Evolutionary conservation across 176 grass and related monocot species (phyloP), one percentile per base, ranked within the genome.

Genomic region (Phragmites australis): DNA sequence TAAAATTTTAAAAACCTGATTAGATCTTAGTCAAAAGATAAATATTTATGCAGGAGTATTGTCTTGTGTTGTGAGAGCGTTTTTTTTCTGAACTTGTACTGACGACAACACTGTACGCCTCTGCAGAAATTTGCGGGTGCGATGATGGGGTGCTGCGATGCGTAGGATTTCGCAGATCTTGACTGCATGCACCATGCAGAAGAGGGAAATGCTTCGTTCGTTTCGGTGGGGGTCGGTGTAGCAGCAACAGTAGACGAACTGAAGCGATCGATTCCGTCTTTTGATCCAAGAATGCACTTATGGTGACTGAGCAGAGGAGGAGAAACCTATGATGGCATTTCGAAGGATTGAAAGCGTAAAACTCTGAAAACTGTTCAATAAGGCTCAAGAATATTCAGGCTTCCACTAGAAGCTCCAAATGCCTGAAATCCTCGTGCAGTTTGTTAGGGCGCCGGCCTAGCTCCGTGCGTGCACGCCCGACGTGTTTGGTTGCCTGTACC

Each of bases 131-230:
- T 83, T 23, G 82, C 87, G 67, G 58, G 67, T 39, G 80, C 74
- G 77, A 89, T 85, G 77, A 89, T 89, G 87, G 16, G 21, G 17
- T 9, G 26, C 60, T 44, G 55, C 22, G 37, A 57, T 48, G 82
- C 3, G 71, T 54, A 81, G 70, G 87, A 89, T 89, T 81, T 76
- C 54, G 77, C 77, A 71, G 82, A 89, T 85, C 87, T 89, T 81
- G 87, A 85, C 77, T 82, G 25, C 26, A n/a, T 62, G 68, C 40
- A n/a, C n/a, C n/a, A 42, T 62, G 62, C 70, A 45, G 60, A 19
- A 10, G 65, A 50, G 60, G 70, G 40, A 42, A 18, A 34, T 66
- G 67, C 15, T 37, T 62, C 73, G 47, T 67, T 70, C 59, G 40
- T 32, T 57, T 48, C 67, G 18, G 43, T 48, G 59, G 79, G 65